Evolutionary conservation across 805 yeast genomes (phyloP).

Genomic region (Pichia gijzeniarum): DNA sequence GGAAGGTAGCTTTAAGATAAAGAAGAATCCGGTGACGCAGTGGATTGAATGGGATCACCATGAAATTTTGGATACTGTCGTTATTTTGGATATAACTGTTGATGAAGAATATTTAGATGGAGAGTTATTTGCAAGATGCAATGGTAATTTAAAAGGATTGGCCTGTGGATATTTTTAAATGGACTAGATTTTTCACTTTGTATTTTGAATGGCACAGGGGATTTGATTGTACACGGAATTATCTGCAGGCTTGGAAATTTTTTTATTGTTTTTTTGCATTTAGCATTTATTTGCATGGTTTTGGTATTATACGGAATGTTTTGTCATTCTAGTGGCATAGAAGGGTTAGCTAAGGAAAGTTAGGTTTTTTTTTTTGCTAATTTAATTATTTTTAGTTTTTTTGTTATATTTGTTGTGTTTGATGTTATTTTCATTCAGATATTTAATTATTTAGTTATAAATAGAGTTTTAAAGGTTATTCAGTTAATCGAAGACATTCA

Average conservation of each 20-base stretch:
- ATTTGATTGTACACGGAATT: conserved; percentile 10
- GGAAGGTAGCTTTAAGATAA: conserved; percentile 44
- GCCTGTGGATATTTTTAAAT: conserved; percentile 30
- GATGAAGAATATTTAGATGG: neutral
- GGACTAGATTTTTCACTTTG: neutral
- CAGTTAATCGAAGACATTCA: conserved; percentile 73
- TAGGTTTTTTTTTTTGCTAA: too few species aligned
- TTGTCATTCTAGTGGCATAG: neutral
- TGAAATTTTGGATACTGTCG: conserved; percentile 11
- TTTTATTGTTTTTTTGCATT: conserved; percentile 14
- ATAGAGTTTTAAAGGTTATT: neutral
- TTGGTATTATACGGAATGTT: neutral
- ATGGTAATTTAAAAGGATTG: conserved; percentile 28
- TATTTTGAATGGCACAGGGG: neutral
- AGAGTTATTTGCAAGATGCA: conserved; percentile 4
- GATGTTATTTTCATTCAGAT: neutral
- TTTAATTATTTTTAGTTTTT: too few species aligned
- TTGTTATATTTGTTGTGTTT: neutral
- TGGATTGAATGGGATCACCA: conserved; percentile 68
- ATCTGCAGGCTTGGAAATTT: conserved; percentile 28
- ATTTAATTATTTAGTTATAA: neutral
- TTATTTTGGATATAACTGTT: neutral
- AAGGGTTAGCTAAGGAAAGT: neutral
- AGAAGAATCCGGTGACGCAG: conserved; percentile 45
- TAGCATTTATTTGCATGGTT: conserved; percentile 9